Conservation (phyloP, 2,329 filamentous ascomycete genomes). For the Fusarium succisae region DNA sequence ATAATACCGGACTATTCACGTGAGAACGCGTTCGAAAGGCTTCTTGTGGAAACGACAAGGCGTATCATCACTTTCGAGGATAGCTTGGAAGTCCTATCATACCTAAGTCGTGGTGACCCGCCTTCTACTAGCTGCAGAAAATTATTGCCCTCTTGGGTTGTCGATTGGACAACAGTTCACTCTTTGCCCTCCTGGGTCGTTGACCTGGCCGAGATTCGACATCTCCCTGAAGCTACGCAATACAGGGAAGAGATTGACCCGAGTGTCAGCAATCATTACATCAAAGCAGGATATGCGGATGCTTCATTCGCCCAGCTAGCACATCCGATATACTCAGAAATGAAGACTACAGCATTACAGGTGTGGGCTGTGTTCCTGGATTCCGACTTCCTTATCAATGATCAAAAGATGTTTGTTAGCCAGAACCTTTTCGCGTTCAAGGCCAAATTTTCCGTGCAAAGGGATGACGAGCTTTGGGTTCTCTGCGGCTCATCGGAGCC, state of each 20-base stretch:
- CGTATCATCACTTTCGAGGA: not conserved
- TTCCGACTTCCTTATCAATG: not conserved
- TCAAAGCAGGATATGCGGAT: not conserved
- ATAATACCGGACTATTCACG: not conserved
- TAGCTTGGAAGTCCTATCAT: not conserved
- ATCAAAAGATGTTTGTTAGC: too few species aligned
- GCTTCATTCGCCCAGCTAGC: not conserved
- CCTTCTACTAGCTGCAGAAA: rapidly evolving
- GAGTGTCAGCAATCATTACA: not conserved
- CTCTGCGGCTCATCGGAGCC: not conserved
- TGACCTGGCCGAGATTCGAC: not conserved
- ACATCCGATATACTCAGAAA: not conserved
- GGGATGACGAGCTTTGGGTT: not conserved
- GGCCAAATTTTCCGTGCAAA: not conserved
- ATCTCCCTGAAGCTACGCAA: not conserved
- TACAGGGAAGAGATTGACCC: rapidly evolving
- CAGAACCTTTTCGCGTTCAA: rapidly evolving
- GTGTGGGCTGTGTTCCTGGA: not conserved
- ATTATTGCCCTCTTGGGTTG: not conserved
- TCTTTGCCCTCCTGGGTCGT: not conserved
- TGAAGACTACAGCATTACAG: not conserved
- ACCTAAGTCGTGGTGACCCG: rapidly evolving
- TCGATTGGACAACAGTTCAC: not conserved
- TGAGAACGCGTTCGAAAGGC: rapidly evolving
- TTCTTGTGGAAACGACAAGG: not conserved